Evolutionary conservation across 2,329 filamentous ascomycete genomes (phyloP).

Genomic region (Aspergillus sclerotialis): DNA sequence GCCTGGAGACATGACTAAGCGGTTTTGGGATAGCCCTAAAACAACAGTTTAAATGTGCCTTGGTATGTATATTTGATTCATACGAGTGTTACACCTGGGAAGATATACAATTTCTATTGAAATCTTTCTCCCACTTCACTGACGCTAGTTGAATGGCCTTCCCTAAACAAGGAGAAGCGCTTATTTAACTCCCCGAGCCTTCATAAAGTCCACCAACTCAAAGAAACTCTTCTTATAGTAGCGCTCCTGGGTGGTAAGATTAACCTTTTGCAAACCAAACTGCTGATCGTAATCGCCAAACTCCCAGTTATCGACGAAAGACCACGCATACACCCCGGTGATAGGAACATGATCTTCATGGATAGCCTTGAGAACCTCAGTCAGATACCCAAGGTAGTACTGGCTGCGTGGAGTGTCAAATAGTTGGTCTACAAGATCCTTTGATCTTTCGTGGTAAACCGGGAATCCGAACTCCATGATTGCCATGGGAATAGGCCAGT

Average conservation of each 20-base stretch:
- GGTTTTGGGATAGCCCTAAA: too few relatives aligned
- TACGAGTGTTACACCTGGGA: too few relatives aligned
- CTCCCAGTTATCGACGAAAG: slow-evolving; percentile 48
- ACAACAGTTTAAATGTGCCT: too few relatives aligned
- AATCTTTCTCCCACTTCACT: too few relatives aligned
- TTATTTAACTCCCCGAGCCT: background rate
- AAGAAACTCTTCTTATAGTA: slow-evolving; percentile 54
- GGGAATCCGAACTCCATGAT: slow-evolving; percentile 54
- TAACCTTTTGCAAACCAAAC: slow-evolving; percentile 53
- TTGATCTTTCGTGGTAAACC: slow-evolving; percentile 43
- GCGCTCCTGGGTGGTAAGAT: slow-evolving; percentile 45
- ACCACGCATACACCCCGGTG: slow-evolving; percentile 50
- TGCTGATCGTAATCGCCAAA: slow-evolving; percentile 45
- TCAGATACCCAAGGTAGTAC: slow-evolving; percentile 51
- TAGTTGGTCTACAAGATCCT: slow-evolving; percentile 42
- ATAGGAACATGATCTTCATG: slow-evolving; percentile 52
- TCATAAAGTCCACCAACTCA: slow-evolving; percentile 49
- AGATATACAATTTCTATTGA: too few relatives aligned
- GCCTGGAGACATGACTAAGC: too few relatives aligned
- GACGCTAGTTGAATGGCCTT: background rate
- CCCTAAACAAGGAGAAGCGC: background rate
- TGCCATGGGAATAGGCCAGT: slow-evolving; percentile 44
- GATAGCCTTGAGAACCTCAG: slow-evolving; percentile 49
- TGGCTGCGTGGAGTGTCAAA: slow-evolving; percentile 48
- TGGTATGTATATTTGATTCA: too few relatives aligned